phyloP scores from a whole-genome alignment of 2,329 filamentous ascomycete species.

The Amphichorda felina region DNA sequence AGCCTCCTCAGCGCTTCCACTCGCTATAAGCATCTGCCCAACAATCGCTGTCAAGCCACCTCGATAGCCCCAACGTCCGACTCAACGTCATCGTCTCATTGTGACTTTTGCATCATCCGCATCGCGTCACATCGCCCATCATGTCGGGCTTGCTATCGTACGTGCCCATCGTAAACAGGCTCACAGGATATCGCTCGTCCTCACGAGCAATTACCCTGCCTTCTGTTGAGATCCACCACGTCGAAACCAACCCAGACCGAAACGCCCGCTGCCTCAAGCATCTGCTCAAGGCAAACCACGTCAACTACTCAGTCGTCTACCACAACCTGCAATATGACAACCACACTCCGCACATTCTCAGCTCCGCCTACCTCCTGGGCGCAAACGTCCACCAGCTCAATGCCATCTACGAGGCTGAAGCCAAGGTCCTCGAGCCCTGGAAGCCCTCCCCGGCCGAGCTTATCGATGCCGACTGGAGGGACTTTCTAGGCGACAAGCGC shows the following conservation, averaged over 20 bases:
- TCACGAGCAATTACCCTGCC: constrained; percentile 41
- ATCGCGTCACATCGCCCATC: neutral
- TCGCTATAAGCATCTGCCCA: neutral
- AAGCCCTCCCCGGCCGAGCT: constrained; percentile 75
- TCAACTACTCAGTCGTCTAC: constrained; percentile 76
- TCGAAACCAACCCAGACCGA: constrained; percentile 73
- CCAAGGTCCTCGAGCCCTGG: constrained; percentile 67
- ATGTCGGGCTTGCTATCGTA: constrained; percentile 24
- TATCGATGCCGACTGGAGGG: constrained; percentile 71
- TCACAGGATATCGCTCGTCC: constrained; percentile 11
- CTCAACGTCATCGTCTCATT: constrained; percentile 1
- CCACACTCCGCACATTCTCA: constrained; percentile 70
- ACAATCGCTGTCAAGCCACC: neutral
- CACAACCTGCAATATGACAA: constrained; percentile 69
- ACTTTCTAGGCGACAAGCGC: constrained; percentile 64
- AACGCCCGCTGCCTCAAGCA: constrained; percentile 78
- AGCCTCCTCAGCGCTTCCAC: too few relatives aligned
- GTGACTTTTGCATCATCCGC: neutral
- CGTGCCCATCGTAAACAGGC: constrained; percentile 15
- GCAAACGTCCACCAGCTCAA: constrained; percentile 63
- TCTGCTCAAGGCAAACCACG: constrained; percentile 82
- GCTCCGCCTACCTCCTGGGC: constrained; percentile 77
- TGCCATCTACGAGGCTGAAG: constrained; percentile 67
- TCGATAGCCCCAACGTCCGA: neutral
- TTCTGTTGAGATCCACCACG: constrained; percentile 60